phyloP scores from a whole-genome alignment of 345 rosid genomes.

The Eutrema yunnanense region DNA sequence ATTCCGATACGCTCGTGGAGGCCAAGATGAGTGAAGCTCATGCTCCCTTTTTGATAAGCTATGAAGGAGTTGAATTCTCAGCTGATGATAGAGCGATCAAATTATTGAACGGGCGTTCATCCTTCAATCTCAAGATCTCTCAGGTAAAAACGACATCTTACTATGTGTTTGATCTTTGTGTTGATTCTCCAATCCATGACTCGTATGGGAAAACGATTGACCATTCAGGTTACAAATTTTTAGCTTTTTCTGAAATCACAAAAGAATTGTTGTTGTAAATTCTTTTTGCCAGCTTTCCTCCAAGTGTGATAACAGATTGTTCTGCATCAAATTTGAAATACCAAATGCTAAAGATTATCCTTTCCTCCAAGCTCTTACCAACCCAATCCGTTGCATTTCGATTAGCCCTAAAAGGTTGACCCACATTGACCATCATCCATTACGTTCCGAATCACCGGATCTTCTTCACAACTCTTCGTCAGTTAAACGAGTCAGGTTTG shows the following conservation, averaged over 20 bases:
- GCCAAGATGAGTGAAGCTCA: slow-evolving; percentile 48
- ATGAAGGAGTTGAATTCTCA: slow-evolving; percentile 66
- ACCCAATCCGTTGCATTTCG: slow-evolving; percentile 60
- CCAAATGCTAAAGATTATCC: slow-evolving; percentile 44
- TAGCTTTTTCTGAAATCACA: background rate
- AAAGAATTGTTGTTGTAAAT: background rate
- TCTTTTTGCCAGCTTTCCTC: slow-evolving; percentile 55
- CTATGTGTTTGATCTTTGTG: background rate
- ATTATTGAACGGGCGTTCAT: slow-evolving; percentile 48
- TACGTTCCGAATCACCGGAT: slow-evolving; percentile 35
- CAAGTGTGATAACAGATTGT: slow-evolving; percentile 63
- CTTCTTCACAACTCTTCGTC: slow-evolving; percentile 26
- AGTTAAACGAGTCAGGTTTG: slow-evolving; percentile 52
- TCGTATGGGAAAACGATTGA: background rate
- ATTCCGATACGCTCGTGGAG: slow-evolving; percentile 58
- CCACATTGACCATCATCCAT: slow-evolving; percentile 26
- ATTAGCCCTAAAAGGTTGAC: slow-evolving; percentile 45
- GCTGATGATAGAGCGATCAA: slow-evolving; percentile 50
- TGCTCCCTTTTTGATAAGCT: slow-evolving; percentile 59
- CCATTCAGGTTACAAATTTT: background rate
- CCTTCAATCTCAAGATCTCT: slow-evolving; percentile 73
- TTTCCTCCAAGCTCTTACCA: slow-evolving; percentile 54
- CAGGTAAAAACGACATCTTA: slow-evolving; percentile 37
- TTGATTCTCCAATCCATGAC: background rate
- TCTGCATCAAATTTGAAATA: slow-evolving; percentile 50